A percentile compares a stretch with the other conserved stretches of the same genome.
Conservation (phyloP, 2,329 filamentous ascomycete genomes). For the Hypoxylon sp. region DNA sequence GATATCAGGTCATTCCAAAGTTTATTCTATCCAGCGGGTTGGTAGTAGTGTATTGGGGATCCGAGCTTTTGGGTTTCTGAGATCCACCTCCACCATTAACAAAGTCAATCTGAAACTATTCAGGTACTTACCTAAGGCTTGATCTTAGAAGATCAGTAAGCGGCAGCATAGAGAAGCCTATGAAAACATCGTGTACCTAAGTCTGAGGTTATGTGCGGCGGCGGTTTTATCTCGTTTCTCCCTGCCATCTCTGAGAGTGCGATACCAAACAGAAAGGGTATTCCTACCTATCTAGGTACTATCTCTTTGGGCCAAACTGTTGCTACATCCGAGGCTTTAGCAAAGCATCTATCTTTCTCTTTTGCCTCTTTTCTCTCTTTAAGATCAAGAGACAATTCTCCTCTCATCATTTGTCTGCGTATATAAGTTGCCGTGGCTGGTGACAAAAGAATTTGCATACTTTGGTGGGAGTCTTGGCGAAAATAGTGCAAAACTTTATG, state of each 20-base stretch:
- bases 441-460: too few relatives aligned
- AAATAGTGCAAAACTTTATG: too few relatives aligned
- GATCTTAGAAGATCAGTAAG: too few relatives aligned
- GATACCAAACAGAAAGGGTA: slow-evolving; percentile 3
- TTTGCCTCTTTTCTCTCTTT: not conserved
- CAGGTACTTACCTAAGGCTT: too few relatives aligned
- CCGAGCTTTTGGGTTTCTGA: not conserved
- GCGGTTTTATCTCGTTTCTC: not conserved
- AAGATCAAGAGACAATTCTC: not conserved
- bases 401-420: slow-evolving; percentile 27
- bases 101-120: too few relatives aligned
- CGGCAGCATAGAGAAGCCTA: too few relatives aligned
- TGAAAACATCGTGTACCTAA: too few relatives aligned
- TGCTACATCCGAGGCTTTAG: slow-evolving; percentile 33
- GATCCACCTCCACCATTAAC: too few relatives aligned
- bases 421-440: too few relatives aligned
- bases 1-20: slow-evolving; percentile 22
- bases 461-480: too few relatives aligned
- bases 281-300: slow-evolving; percentile 8
- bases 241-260: not conserved
- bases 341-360: slow-evolving; percentile 25
- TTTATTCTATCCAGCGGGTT: slow-evolving; percentile 34
- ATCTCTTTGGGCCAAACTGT: slow-evolving; percentile 10
- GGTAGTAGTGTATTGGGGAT: slow-evolving; percentile 26
- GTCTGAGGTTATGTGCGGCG: too few relatives aligned